Evolutionary conservation across 805 yeast species (phyloP).

Genomic region (Suhomyces pyralidae): DNA sequence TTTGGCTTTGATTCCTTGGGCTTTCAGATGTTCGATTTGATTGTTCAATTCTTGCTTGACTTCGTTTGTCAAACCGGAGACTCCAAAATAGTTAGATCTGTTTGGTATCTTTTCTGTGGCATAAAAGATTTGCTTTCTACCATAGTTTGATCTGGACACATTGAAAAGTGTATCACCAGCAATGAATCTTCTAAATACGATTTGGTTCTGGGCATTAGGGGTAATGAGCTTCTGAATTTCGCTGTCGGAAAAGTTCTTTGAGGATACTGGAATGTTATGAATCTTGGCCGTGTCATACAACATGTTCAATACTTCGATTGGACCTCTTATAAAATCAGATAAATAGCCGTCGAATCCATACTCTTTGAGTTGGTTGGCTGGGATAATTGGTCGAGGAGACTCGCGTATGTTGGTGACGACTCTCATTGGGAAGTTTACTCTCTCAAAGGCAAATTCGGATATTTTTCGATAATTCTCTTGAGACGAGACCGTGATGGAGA

Average conservation of each 20-base stretch:
- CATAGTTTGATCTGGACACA: conserved; percentile 60
- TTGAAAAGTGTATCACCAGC: conserved; percentile 55
- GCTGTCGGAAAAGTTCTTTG: conserved; percentile 38
- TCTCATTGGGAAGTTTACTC: conserved; percentile 56
- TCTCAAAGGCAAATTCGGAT: conserved; percentile 35
- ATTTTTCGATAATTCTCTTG: conserved; percentile 47
- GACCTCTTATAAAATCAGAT: conserved; percentile 70
- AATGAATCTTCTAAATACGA: conserved; percentile 54
- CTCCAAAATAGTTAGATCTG: conserved; percentile 28
- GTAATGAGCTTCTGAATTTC: conserved; percentile 37
- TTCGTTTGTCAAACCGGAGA: conserved; percentile 30
- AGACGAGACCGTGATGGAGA: conserved; percentile 62
- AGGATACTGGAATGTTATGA: conserved; percentile 61
- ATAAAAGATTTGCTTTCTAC: conserved; percentile 51
- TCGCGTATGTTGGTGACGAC: conserved; percentile 24
- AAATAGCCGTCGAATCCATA: conserved; percentile 81
- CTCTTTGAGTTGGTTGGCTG: conserved; percentile 31
- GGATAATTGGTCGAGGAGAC: conserved; percentile 18
- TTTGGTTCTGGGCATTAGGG: conserved; percentile 37
- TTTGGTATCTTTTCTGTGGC: conserved; percentile 31
- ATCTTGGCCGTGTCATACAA: conserved; percentile 52
- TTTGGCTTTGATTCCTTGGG: conserved; percentile 11
- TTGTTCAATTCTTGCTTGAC: conserved; percentile 13
- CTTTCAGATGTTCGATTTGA: conserved; percentile 10
- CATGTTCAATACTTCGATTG: conserved; percentile 67